Base-by-base conservation (phyloP, 2,329 filamentous ascomycete genomes). In the Zasmidium cellare region DNA sequence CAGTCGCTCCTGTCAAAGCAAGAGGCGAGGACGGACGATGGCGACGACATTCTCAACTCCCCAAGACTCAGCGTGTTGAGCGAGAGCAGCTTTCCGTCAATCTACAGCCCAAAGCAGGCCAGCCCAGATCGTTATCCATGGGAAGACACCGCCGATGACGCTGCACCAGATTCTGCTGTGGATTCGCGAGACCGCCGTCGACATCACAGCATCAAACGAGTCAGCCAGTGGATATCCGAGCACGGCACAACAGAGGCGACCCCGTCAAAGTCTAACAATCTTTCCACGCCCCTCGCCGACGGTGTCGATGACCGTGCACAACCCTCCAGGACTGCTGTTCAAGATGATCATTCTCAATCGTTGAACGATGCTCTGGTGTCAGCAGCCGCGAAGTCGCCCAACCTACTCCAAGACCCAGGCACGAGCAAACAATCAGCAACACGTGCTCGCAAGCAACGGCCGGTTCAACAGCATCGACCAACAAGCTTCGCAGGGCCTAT, bases 1-100 rank as follows among this genome's bases (percentile, higher is more conserved):
- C 66, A 71, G 44, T 73, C 71, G 2, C 59, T 75, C 45, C 57
- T 72, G 12, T 72, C 71, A 22, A 65, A 63, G 35, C 67, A 65
- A 35, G 69, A 69, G 16, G 62, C 64, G 46, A 63, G 56, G 44
- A 67, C 70, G 7, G 64, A 66, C 12, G 59, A 65, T 9, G 53
- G 47, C 2, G 69, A 70, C 9, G 67, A 70, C 35, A 60, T 66
- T 1, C 60, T 72, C 9, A 65, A 67, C 35, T 74, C 72, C 14
- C 72, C 72, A 11, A 60, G 70, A 16, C 63, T 75, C 23, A 75
- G 72, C 51, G 67, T 68, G 6, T 58, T 75, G 49, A 75, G 72
- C 56, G 71, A 75, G 56, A 73, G 71, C 60, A 75, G 72, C 64
- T 74, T 75, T 52, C 68, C 69, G 5, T 72, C 69, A 20, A 66